phyloP scores from a whole-genome alignment of 495 filamentous ascomycete genomes.

The Penicillium chermesinum region DNA sequence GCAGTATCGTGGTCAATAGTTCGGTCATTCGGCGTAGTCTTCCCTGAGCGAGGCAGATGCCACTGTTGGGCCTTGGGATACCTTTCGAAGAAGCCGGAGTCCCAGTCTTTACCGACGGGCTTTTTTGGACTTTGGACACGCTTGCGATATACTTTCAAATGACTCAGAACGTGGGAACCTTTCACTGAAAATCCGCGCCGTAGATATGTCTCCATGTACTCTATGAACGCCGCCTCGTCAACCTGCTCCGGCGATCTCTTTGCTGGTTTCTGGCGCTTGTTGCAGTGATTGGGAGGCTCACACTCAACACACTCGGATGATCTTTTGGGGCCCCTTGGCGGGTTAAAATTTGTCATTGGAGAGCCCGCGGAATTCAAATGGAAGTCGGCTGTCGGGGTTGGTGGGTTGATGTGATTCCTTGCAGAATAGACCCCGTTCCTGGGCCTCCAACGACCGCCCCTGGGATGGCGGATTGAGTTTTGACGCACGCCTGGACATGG shows the following conservation, averaged over 20 bases:
- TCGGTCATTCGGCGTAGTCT: not conserved
- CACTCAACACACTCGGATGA: not conserved
- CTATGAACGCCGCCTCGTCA: not conserved
- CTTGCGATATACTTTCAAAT: too few species aligned
- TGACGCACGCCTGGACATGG: too few species aligned
- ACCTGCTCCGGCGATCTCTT: not conserved
- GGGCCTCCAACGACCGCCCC: too few species aligned
- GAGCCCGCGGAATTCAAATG: too few species aligned
- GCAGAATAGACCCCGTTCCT: too few species aligned
- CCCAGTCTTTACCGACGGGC: too few species aligned
- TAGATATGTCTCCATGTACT: not conserved
- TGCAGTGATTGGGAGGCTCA: not conserved
- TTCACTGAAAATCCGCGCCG: not conserved
- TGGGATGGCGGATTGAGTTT: too few species aligned
- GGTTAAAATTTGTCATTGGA: too few species aligned
- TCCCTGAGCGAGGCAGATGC: not conserved
- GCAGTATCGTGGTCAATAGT: not conserved
- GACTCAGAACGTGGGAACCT: too few species aligned
- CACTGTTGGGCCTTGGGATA: not conserved
- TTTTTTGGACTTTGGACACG: too few species aligned
- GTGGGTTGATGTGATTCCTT: too few species aligned
- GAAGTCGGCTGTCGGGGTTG: too few species aligned
- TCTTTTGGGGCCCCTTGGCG: not conserved
- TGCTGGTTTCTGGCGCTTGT: not conserved
- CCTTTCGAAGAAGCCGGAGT: not conserved